Evolutionary conservation across 2,329 filamentous ascomycete genomes (phyloP), one percentile per base, ranked within the genome.

Genomic region (Calycina herbarum): DNA sequence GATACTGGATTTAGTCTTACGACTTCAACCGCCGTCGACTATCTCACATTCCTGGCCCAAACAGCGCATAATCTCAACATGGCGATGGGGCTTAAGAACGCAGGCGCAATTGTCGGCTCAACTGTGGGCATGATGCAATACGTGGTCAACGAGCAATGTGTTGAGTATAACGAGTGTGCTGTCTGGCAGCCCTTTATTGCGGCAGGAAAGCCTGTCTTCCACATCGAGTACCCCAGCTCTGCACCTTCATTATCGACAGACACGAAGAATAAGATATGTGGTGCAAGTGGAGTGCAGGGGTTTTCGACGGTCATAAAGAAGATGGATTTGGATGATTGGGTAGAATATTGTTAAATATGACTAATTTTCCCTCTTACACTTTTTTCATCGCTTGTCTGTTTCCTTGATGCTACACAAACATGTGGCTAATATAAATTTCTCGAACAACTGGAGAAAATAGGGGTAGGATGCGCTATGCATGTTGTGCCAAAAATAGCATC

Each of bases 61-160:
- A 79, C 85, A 71, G 84, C 89, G 5, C 78, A 80, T 57, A 75
- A 76, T 11, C 81, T 82, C 61, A 84, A 85, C 67, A 78, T 92
- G 75, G 82, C 86, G 0, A 81, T 87, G 8, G 89, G 89, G 0
- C 80, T 92, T 62, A 92, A 92, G 78, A 92, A 92, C 73, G 86
- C 86, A 0, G 86, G 80, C 17, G 80, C 78, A 54, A 86, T 92
- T 67, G 85, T 91, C 63, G 51, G 57, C 42, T 70, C 77, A 2
- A 78, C 83, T 11, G 67, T 83, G 4, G 76, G 79, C 35, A 76
- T 82, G 4, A 83, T 89, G 63, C 81, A 89, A 72, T 92, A 89
- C 77, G 83, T 81, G 7, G 87, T 92, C 70, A 90, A 90, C 75
- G 89, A 92, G 79, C 83, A 91, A 77, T 91, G 89, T 74, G 81